phyloP scores from a whole-genome alignment of 139 green algal species.

The Chlorella sp. region DNA sequence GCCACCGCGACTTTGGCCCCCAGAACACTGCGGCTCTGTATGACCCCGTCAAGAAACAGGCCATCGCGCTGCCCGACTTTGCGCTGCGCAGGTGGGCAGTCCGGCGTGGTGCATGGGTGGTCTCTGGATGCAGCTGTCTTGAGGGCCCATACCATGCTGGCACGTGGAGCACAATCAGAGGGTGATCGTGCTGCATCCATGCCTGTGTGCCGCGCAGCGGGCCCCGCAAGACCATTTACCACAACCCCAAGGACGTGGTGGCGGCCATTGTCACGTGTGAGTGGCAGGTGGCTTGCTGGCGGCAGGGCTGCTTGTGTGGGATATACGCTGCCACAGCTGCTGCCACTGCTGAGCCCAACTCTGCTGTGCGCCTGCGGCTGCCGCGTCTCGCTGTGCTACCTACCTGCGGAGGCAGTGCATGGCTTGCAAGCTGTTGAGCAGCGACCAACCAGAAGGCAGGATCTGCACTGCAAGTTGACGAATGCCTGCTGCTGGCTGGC shows the following conservation, averaged over 20 bases:
- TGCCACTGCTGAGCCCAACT: background rate
- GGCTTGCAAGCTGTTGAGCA: background rate
- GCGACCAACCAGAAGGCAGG: background rate
- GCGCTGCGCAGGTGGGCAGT: slow-evolving; percentile 63
- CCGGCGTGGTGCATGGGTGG: too few relatives aligned
- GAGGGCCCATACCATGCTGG: too few relatives aligned
- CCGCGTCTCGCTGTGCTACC: too few relatives aligned
- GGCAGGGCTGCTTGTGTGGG: background rate
- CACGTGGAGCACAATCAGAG: too few relatives aligned
- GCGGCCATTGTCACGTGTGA: slow-evolving; percentile 35
- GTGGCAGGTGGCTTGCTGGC: background rate
- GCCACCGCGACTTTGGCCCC: slow-evolving; percentile 7
- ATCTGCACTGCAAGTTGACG: background rate
- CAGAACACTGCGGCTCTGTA: background rate
- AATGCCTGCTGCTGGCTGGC: background rate
- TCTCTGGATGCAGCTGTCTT: too few relatives aligned
- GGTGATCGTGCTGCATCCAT: too few relatives aligned
- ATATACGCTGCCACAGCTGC: background rate
- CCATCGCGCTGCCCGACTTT: slow-evolving; percentile 76
- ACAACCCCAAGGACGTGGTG: slow-evolving; percentile 75
- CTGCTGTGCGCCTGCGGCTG: too few relatives aligned
- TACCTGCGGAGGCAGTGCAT: background rate
- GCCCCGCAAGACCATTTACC: slow-evolving; percentile 81
- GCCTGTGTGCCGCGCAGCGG: slow-evolving; percentile 57
- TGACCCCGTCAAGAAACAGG: slow-evolving; percentile 27